Evolutionary conservation across 2,329 filamentous ascomycete genomes (phyloP).

Genomic region (Fusarium lateritium): DNA sequence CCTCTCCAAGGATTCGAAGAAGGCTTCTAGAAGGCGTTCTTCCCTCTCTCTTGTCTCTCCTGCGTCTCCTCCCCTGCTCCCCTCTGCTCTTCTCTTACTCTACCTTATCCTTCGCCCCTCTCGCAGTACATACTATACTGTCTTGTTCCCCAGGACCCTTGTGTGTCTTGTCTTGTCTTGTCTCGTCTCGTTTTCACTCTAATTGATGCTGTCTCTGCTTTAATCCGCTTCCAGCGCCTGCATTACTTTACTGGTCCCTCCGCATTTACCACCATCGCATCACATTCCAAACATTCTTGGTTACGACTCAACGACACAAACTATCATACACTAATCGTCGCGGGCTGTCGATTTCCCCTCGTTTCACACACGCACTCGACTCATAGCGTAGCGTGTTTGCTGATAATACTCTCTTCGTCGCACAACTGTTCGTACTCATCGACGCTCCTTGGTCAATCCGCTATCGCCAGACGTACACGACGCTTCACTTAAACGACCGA

Average conservation of each 20-base stretch:
- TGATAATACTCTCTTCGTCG: constrained; percentile 14
- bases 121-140: constrained; percentile 17
- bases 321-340: constrained; percentile 43
- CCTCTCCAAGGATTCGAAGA: constrained; percentile 47
- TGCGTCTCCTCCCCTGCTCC: constrained; percentile 18
- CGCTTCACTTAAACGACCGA: constrained; percentile 9
- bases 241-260: constrained; percentile 15
- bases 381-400: constrained; percentile 19
- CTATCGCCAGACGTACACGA: constrained; percentile 26
- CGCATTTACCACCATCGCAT: constrained; percentile 21
- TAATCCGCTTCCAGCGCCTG: constrained; percentile 23
- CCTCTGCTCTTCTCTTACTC: constrained; percentile 20
- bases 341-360: constrained; percentile 49
- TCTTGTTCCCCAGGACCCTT: constrained; percentile 33
- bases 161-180: constrained; percentile 23
- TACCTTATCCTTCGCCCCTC: constrained; percentile 26
- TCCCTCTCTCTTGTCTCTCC: constrained; percentile 24
- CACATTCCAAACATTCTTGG: constrained; percentile 21
- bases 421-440: constrained; percentile 23
- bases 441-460: constrained; percentile 34
- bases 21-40: constrained; percentile 52
- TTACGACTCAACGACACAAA: constrained; percentile 41
- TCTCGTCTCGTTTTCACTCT: constrained; percentile 26
- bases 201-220: constrained; percentile 39
- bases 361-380: constrained; percentile 33